phyloP scores from a whole-genome alignment of 495 filamentous ascomycete genomes.

The Rusavskia elegans region DNA sequence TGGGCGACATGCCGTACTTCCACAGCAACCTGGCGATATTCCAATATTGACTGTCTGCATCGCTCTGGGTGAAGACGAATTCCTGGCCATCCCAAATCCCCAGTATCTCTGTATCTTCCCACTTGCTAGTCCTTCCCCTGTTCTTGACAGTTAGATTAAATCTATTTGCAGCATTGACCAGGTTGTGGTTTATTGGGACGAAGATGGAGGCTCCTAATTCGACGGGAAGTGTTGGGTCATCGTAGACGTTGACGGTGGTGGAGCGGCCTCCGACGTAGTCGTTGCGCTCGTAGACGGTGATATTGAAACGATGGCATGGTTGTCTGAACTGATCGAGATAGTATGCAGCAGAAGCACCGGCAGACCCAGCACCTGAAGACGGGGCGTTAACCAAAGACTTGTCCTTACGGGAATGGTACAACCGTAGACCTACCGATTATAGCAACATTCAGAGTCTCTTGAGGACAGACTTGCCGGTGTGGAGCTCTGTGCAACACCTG shows the following conservation, averaged over 20 bases:
- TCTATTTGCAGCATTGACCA: constrained; percentile 55
- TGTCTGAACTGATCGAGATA: constrained; percentile 52
- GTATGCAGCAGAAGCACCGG: constrained; percentile 75
- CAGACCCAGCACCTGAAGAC: constrained; percentile 68
- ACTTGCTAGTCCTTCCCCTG: constrained; percentile 21
- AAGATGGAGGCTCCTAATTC: constrained; percentile 92
- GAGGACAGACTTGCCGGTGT: not conserved
- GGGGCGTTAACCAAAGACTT: too few relatives aligned
- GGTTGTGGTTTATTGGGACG: constrained; percentile 69
- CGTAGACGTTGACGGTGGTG: constrained; percentile 72
- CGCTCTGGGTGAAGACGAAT: constrained; percentile 52
- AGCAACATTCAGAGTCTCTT: not conserved
- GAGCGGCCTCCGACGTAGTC: constrained; percentile 73
- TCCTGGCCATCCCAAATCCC: constrained; percentile 72
- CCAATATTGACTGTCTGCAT: constrained; percentile 54
- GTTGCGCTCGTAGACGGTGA: constrained; percentile 79
- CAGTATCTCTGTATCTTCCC: constrained; percentile 31
- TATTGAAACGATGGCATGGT: constrained; percentile 34
- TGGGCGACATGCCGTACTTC: constrained; percentile 71
- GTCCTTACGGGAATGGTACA: too few relatives aligned
- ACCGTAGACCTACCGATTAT: not conserved
- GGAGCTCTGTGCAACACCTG: not conserved
- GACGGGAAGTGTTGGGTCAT: constrained; percentile 50
- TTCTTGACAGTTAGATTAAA: constrained; percentile 43
- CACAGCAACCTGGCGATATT: constrained; percentile 62